Base-by-base conservation (phyloP, 176 grass and related monocot genomes). In the Zoysia japonica region DNA sequence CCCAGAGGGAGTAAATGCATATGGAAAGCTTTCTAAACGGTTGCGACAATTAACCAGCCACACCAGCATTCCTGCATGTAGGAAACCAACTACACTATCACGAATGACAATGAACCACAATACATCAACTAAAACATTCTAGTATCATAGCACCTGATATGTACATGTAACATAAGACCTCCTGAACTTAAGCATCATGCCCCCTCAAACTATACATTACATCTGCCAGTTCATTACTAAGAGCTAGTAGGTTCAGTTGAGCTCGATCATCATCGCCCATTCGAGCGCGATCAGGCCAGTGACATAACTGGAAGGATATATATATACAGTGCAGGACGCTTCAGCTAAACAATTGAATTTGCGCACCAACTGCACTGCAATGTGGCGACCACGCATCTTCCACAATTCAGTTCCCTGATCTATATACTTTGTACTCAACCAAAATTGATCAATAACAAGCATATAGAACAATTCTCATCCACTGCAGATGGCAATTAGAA, bases 401-500 rank as follows among this genome's bases (percentile, higher is more conserved):
- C 20, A 47, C 75, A 70, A 44, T 64, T 65, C 77, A 63, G 48
- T 49, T 67, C 57, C 71, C 49, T 65, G 15, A 65, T 19, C 49
- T 66, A 20, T 66, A 77, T 77, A 85, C 49, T 67, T 38, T 28
- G 28, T 20, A 85, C 48, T 84, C 57, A 80, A 65, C 82, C 82
- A 80, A 65, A 36, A 76, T 39, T 56, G 35, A 85, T 48, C 47
- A 37, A 37, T 40, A 55, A 70, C 54, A 56, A 65, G 80, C 77
- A 76, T 81, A 57, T 47, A 57, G 41, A 80, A 19, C 54, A 36
- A 71, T 47, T 4, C 57, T 92, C 85, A 92, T 49, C 75, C 68
- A 46, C 84, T 84, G 86, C 92, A 99, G 75, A 99, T 87, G 71
- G 90, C 92, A 72, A 89, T 99, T 75, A 99, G 88, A 20, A 99